Conservation (phyloP, 257 asterid species). For the Ilex asprella region DNA sequence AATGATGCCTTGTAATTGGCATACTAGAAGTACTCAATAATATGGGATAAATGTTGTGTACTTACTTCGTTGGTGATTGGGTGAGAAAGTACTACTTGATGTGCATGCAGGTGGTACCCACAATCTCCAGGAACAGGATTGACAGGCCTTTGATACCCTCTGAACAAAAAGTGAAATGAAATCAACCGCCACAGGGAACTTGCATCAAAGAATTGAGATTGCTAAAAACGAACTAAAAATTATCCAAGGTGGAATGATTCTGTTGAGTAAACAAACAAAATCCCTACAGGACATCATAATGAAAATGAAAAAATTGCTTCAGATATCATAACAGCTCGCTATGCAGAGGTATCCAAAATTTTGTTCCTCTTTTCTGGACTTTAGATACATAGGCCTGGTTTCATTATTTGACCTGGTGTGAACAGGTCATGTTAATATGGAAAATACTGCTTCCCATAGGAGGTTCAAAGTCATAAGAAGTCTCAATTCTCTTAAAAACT, state of each 20-base stretch:
- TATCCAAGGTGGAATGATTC: background rate
- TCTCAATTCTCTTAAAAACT: no score
- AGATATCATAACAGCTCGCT: no score
- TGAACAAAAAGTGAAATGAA: slow-evolving; percentile 23
- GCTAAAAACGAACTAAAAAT: background rate
- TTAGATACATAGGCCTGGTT: no score
- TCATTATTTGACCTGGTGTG: no score
- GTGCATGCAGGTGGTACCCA: slow-evolving; percentile 94
- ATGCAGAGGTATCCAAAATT: no score
- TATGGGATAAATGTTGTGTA: slow-evolving; percentile 4
- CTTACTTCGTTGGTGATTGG: slow-evolving; percentile 65
- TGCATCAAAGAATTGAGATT: slow-evolving; percentile 4
- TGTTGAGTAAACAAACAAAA: background rate
- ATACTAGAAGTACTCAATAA: background rate
- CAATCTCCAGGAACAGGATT: slow-evolving; percentile 98
- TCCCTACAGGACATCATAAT: background rate
- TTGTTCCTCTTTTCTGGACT: no score
- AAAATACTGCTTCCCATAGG: no score
- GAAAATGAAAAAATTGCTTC: no score
- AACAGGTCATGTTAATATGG: no score
- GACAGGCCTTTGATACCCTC: slow-evolving; percentile 79
- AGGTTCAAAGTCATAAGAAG: no score
- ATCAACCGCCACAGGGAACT: slow-evolving; percentile 1
- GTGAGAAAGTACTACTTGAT: slow-evolving; percentile 54
- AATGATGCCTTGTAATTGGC: background rate